Evolutionary conservation across 1,284 basidiomycete genomes (phyloP).

Genomic region (Cutaneotrichosporon sp.): DNA sequence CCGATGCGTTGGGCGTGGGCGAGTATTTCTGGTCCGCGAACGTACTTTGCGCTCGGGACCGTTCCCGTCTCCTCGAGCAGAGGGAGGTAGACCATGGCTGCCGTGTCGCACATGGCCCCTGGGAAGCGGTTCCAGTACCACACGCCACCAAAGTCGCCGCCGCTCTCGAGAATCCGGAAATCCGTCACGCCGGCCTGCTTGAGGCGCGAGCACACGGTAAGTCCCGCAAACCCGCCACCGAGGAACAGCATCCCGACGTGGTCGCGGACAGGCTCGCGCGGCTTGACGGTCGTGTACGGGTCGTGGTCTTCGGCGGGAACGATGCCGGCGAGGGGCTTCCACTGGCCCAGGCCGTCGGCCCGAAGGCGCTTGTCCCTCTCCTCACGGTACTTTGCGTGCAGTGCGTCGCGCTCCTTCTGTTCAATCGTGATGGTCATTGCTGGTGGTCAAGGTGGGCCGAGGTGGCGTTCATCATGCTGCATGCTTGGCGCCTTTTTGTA

Average conservation of each 20-base stretch:
- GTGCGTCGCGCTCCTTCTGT: conserved; percentile 8
- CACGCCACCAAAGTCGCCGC: conserved; percentile 18
- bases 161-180: conserved; percentile 14
- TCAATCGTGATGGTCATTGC: no score
- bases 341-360: conserved; percentile 8
- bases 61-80: conserved; percentile 13
- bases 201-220: conserved; percentile 10
- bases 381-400: conserved; percentile 6
- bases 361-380: conserved; percentile 14
- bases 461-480: no score
- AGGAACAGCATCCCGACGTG: conserved; percentile 13
- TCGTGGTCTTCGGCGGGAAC: conserved; percentile 7
- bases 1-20: conserved; percentile 14
- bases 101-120: conserved; percentile 19
- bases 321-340: conserved; percentile 3
- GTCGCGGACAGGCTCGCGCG: conserved; percentile 13
- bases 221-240: conserved; percentile 14
- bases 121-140: conserved; percentile 22
- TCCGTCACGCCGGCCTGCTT: conserved; percentile 9
- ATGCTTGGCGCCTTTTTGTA: no score
- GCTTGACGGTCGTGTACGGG: conserved; percentile 10
- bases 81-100: conserved; percentile 16
- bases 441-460: no score
- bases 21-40: conserved; percentile 14
- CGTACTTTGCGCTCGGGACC: conserved; percentile 11